Base-by-base conservation (phyloP, 768 basidiomycete genomes). In the Podaxis sp. region DNA sequence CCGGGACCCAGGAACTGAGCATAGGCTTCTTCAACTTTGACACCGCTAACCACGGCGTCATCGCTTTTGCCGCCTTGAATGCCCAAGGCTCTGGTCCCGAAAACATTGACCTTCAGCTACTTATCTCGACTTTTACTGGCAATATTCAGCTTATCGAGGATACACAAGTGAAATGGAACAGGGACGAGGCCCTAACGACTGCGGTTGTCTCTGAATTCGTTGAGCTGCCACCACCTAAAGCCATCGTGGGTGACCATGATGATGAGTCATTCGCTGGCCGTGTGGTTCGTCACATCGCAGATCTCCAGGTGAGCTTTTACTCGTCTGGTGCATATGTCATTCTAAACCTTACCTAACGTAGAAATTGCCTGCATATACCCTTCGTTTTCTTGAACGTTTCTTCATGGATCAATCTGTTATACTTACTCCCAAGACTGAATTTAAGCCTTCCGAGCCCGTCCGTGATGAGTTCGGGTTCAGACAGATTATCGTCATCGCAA, bases 381-480 rank as follows among this genome's bases (percentile, higher is more conserved):
- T 81, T 48, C 79, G 82, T 61, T 94, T 95, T 67, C 74, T 77
- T 37, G 79, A 77, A 55, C 88, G 93, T 23, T 91, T 94, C 71
- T 80, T 82, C 2, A 87, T 86, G 0, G 87, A 88, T 18, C 84
- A 83, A 37, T 69, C 72, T 37, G 73, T 68, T 32, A 60, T 72
- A 9, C 54, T 73, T 21, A 64, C 69, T 50, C 64, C 71, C 28
- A 65, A 77, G 4, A 62, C 72, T 28, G 65, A 72, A 21, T 67
- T 76, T 6, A 70, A 76, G 23, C 70, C 72, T 14, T 77, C 74
- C 23, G 61, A 73, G 0, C 76, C 88, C 0, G 74, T 78, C 61
- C 84, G 91, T 4, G 93, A 95, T 67, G 72, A 86, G 0, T 96
- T 95, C 69, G 94, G 93, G 0, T 93, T 97, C 74, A 81, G 89